Evolutionary conservation across 192 early-diverging fungal species (phyloP).

Genomic region (Dissophora globulifera): DNA sequence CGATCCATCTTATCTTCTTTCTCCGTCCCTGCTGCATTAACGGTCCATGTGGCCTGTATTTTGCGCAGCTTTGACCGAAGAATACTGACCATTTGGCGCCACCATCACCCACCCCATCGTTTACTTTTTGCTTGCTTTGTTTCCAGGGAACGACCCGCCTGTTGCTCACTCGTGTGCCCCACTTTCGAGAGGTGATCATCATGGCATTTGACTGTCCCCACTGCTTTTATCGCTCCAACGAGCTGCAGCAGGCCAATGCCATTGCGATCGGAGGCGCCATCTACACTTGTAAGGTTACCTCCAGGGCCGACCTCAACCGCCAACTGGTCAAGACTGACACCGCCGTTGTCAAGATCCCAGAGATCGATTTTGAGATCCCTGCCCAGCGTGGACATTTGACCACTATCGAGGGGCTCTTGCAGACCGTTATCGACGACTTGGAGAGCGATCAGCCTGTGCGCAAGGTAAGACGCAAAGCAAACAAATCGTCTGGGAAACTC

Average conservation of each 20-base stretch:
- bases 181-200: constrained; percentile 81
- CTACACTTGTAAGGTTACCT: constrained; percentile 69
- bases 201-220: constrained; percentile 68
- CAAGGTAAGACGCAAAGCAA: constrained; percentile 52
- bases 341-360: constrained; percentile 79
- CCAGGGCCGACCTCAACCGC: constrained; percentile 86
- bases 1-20: not conserved
- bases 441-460: constrained; percentile 80
- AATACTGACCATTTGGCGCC: too few relatives aligned
- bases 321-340: constrained; percentile 91
- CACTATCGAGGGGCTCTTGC: constrained; percentile 90
- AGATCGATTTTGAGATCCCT: constrained; percentile 93
- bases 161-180: constrained; percentile 90
- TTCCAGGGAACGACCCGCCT: constrained; percentile 83
- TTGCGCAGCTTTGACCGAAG: too few relatives aligned
- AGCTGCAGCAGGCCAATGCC: constrained; percentile 86
- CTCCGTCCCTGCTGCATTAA: too few relatives aligned
- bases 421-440: constrained; percentile 84
- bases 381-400: constrained; percentile 84
- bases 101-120: not conserved
- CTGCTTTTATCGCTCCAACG: constrained; percentile 90
- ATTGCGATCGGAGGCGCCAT: constrained; percentile 85
- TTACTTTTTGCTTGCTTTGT: not conserved
- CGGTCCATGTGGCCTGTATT: too few relatives aligned
- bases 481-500: too few relatives aligned